Base-by-base conservation (phyloP, 257 asterid genomes). In the Solanum tarapatanum region DNA sequence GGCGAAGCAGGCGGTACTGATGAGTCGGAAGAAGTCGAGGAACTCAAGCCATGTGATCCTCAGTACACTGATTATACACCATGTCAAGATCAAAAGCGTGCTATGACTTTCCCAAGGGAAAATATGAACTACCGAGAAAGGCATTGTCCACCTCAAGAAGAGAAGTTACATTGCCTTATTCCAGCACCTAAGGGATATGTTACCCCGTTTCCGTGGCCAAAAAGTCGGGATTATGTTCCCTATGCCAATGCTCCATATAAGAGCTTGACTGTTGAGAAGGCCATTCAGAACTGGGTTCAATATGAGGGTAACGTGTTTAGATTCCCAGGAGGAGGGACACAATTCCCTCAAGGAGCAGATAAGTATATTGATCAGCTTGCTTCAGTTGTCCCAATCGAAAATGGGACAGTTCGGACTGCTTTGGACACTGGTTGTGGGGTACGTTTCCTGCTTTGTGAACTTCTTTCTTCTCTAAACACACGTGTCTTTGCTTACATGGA, bases 391-490 rank as follows among this genome's bases (percentile, higher is more conserved):
- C 99, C 98, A 5, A 94, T 95, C 51, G 94, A 90, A 3, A 94
- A 95, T 77, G 99, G 99, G 70, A 93, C 93, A 33, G 99, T 97
- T 55, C 90, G 98, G 79, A 95, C 99, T 45, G 98, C 98, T 2
- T 85, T 97, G 89, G 99, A 97, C 92, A 94, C 99, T 89, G 99
- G 98, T 86, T 97, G 98, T 87, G 98, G 99, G 98, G 99, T 96
- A 97, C 66, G 98, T 90, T 37, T 86, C 37, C 37, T 86, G 68
- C 48, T 45, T 68, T n/a, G 51, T 23, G 11, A 60, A 68, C 51
- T 84, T n/a, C 5, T 7, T 19, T 64, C 45, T 60, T 62, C 12
- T 10, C 76, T 39, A n/a, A 60, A 23, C 33, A 24, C 6, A 7
- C 0, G 11, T 39, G 12, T 69, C 43, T 14, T 68, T 68, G 85